These are phyloP conservation scores for Cymbidium sinense DNA, from an alignment of 106 monocot species.

Conservation along the genomic window DNA sequence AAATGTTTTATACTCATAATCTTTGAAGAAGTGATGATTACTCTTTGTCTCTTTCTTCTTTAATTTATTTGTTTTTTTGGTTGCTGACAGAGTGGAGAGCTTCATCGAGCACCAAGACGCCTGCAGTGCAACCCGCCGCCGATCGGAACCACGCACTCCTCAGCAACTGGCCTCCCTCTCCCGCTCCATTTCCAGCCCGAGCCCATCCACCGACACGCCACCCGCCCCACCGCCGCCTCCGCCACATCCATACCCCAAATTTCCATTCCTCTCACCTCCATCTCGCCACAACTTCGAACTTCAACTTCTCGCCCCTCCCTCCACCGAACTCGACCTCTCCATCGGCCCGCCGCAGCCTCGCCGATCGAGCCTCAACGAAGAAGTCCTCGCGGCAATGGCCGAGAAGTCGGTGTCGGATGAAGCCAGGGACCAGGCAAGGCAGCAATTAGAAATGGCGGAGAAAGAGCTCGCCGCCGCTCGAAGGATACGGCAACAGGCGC, in stretches of 20 bases:
- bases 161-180: too few species aligned
- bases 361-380: conserved; percentile 9
- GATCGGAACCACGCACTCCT: conserved; percentile 8
- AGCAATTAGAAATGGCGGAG: conserved; percentile 37
- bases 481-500: conserved; percentile 41
- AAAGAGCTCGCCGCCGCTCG: conserved; percentile 33
- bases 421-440: conserved; percentile 26
- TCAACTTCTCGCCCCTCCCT: conserved; percentile 30
- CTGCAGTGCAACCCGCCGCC: conserved; percentile 28
- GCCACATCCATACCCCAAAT: not conserved
- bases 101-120: conserved; percentile 65
- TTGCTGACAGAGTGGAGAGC: conserved; percentile 47
- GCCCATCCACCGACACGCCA: conserved; percentile 36
- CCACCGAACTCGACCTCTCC: conserved; percentile 29
- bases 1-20: too few species aligned
- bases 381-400: conserved; percentile 15
- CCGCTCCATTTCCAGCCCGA: conserved; percentile 28
- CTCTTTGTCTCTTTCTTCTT: too few species aligned
- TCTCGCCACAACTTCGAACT: conserved; percentile 21
- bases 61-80: not conserved
- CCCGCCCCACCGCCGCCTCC: not conserved
- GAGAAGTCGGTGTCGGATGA: conserved; percentile 27
- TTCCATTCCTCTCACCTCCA: conserved; percentile 1
- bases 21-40: too few species aligned
- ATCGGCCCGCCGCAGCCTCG: conserved; percentile 11